These are phyloP conservation scores for Aspergillus egyptiacus DNA, from an alignment of 495 filamentous ascomycete species.

Conservation along the genomic window DNA sequence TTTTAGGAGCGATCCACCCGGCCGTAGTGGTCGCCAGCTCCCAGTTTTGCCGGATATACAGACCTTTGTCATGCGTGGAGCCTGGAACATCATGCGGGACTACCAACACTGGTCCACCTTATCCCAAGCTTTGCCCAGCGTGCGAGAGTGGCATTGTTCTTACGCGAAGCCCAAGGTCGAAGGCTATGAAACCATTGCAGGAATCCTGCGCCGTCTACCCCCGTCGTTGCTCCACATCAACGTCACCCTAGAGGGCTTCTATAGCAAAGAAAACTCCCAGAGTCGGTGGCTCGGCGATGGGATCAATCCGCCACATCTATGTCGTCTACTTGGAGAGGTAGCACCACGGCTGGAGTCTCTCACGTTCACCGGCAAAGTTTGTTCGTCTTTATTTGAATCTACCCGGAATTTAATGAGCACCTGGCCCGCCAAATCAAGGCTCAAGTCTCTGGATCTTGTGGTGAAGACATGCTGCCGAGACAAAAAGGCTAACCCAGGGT, in stretches of 20 bases:
- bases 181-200: conserved; percentile 59
- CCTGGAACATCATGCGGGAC: conserved; percentile 70
- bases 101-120: conserved; percentile 57
- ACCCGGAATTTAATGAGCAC: conserved; percentile 29
- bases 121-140: conserved; percentile 52
- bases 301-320: conserved; percentile 38
- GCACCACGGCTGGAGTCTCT: conserved; percentile 56
- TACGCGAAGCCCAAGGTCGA: conserved; percentile 65
- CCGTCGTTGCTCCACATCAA: conserved; percentile 53
- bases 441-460: conserved; percentile 60
- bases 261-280: conserved; percentile 49
- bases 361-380: conserved; percentile 62
- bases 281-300: conserved; percentile 19
- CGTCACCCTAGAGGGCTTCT: conserved; percentile 62
- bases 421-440: conserved; percentile 30
- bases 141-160: conserved; percentile 65
- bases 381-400: conserved; percentile 51
- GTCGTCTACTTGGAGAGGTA: conserved; percentile 50
- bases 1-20: conserved; percentile 31
- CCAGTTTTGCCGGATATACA: conserved; percentile 41
- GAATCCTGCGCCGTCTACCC: conserved; percentile 48
- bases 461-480: conserved; percentile 65
- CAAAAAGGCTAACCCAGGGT: conserved; percentile 24
- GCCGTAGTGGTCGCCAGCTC: conserved; percentile 29
- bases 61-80: conserved; percentile 63